A percentile compares a stretch with the other conserved stretches of the same genome.
Conservation (phyloP, 257 asterid genomes). For the Henckelia pumila region DNA sequence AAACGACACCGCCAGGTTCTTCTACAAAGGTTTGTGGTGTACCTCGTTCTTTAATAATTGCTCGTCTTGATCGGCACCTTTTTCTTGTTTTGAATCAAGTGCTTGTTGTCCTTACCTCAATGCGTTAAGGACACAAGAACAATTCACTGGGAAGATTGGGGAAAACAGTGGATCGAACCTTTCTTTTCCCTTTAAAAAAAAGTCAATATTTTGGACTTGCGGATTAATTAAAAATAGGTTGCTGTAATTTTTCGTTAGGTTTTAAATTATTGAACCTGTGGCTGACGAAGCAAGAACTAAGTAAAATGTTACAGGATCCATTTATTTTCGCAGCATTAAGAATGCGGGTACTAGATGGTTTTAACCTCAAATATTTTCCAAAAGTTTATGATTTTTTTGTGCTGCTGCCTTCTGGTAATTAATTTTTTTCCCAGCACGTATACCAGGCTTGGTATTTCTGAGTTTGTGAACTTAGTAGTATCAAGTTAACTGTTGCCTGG, state of each 20-base stretch:
- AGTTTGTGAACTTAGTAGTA: neutral
- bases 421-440: neutral
- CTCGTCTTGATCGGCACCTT: conserved; percentile 4
- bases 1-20: conserved; percentile 34
- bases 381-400: too few species aligned
- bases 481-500: neutral
- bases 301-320: too few species aligned
- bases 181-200: neutral
- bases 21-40: conserved; percentile 45
- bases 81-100: neutral
- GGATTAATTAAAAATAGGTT: neutral
- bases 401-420: neutral
- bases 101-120: neutral
- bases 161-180: neutral
- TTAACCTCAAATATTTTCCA: too few species aligned
- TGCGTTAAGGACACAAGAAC: neutral
- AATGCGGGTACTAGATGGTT: too few species aligned
- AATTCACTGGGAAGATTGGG: neutral
- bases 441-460: neutral
- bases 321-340: too few species aligned
- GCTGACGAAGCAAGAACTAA: too few species aligned
- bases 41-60: conserved; percentile 13
- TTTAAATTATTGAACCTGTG: neutral
- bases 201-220: neutral
- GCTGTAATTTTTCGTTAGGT: neutral